phyloP scores from a whole-genome alignment of 306 rosid species.

The Astragalus membranaceus region DNA sequence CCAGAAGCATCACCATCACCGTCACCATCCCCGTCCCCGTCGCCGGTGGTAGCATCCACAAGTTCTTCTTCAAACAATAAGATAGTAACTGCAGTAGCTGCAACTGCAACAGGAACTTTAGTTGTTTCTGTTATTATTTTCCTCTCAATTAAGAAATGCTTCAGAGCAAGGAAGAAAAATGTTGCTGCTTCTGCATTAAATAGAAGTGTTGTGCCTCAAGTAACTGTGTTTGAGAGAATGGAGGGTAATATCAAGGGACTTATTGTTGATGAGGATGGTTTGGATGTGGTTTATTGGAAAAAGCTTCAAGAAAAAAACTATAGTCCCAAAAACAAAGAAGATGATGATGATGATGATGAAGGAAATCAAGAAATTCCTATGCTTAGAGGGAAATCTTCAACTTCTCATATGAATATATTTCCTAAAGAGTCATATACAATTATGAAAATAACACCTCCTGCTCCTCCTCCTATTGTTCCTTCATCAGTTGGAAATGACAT shows the following conservation, averaged over 20 bases:
- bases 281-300: slow-evolving; percentile 90
- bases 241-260: slow-evolving; percentile 56
- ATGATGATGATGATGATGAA: slow-evolving; percentile 12
- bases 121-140: slow-evolving; percentile 48
- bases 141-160: slow-evolving; percentile 27
- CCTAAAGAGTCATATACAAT: slow-evolving; percentile 31
- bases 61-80: slow-evolving; percentile 33
- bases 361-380: slow-evolving; percentile 51
- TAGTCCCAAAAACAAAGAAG: not conserved
- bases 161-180: slow-evolving; percentile 27
- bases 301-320: not conserved
- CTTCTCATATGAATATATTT: slow-evolving; percentile 40
- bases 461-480: slow-evolving; percentile 21
- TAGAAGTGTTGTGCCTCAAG: slow-evolving; percentile 28
- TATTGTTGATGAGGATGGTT: slow-evolving; percentile 85
- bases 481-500: slow-evolving; percentile 6
- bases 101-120: slow-evolving; percentile 56
- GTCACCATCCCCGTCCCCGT: slow-evolving; percentile 4
- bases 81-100: slow-evolving; percentile 53
- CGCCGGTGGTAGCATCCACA: not conserved
- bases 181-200: slow-evolving; percentile 8
- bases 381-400: slow-evolving; percentile 78
- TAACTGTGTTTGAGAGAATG: slow-evolving; percentile 30
- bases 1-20: slow-evolving; percentile 1
- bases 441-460: slow-evolving; percentile 29